These are phyloP conservation scores for Aegilops tauschii DNA, from an alignment of 176 grass and related monocot species.

Conservation along the genomic window DNA sequence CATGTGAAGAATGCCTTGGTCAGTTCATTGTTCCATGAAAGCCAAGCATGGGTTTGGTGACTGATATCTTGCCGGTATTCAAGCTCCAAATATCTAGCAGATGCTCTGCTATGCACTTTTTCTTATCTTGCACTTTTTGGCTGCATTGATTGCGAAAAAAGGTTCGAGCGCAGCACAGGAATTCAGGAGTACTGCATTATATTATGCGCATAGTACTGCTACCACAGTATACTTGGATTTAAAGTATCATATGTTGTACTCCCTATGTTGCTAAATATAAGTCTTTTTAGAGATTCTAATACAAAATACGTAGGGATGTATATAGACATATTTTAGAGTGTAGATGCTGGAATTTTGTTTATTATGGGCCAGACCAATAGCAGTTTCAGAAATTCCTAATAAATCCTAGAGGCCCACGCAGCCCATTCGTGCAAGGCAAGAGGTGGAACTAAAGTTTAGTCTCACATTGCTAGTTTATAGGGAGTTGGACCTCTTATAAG, in stretches of 20 bases:
- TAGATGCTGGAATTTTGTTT: too few relatives aligned
- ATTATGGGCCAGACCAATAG: too few relatives aligned
- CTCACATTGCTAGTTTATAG: too few relatives aligned
- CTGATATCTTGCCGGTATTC: background rate
- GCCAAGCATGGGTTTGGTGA: background rate
- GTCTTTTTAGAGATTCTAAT: too few relatives aligned
- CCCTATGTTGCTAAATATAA: too few relatives aligned
- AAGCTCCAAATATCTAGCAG: conserved; percentile 13
- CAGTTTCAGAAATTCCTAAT: too few relatives aligned
- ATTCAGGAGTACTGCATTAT: background rate
- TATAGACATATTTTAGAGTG: too few relatives aligned
- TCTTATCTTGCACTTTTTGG: conserved; percentile 13
- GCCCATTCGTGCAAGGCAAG: too few relatives aligned
- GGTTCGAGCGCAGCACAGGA: background rate
- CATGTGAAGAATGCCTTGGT: conserved; percentile 36
- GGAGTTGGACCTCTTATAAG: too few relatives aligned
- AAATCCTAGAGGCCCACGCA: too few relatives aligned
- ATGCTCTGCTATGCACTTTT: background rate
- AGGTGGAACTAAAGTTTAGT: too few relatives aligned
- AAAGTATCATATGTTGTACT: background rate
- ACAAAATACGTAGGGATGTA: too few relatives aligned
- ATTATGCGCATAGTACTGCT: background rate
- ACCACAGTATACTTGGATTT: background rate
- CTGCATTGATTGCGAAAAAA: conserved; percentile 18
- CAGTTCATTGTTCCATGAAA: conserved; percentile 16